phyloP scores from a whole-genome alignment of 2,329 filamentous ascomycete genomes.

The Colletotrichum sublineola region DNA sequence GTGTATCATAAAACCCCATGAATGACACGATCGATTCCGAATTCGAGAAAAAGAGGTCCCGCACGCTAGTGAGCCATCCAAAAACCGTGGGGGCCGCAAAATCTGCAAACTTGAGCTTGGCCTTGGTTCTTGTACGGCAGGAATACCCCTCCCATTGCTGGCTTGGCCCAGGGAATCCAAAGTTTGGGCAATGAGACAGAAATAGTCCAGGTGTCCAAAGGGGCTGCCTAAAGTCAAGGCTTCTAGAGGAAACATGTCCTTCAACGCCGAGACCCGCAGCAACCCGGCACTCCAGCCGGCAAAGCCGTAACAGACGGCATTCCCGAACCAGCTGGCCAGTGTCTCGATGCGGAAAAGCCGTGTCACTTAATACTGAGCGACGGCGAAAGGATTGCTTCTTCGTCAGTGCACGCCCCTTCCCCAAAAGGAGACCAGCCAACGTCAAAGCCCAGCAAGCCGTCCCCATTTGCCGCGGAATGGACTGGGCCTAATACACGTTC shows the following conservation, averaged over 20 bases:
- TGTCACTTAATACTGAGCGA: not conserved
- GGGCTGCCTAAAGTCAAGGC: not conserved
- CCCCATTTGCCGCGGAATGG: not conserved
- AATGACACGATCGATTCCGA: slow-evolving; percentile 28
- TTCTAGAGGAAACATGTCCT: not conserved
- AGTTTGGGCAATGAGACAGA: not conserved
- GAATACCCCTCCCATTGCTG: not conserved
- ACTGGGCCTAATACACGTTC: not conserved
- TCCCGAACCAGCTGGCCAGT: not conserved
- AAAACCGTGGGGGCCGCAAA: not conserved
- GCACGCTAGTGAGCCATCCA: not conserved
- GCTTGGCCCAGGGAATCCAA: not conserved
- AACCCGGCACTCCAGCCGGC: too few species aligned
- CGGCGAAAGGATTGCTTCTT: not conserved
- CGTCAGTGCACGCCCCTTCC: not conserved
- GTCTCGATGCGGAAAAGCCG: not conserved
- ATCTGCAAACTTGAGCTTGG: not conserved
- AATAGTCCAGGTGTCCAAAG: not conserved
- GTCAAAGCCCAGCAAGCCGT: not conserved
- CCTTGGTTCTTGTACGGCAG: too few species aligned
- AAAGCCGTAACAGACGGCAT: not conserved
- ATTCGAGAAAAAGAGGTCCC: not conserved
- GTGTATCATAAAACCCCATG: slow-evolving; percentile 36
- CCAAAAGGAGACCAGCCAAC: not conserved
- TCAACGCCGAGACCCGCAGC: not conserved